Evolutionary conservation across 805 yeast species (phyloP).

Genomic region (Zygosaccharomyces kombuchaensis): DNA sequence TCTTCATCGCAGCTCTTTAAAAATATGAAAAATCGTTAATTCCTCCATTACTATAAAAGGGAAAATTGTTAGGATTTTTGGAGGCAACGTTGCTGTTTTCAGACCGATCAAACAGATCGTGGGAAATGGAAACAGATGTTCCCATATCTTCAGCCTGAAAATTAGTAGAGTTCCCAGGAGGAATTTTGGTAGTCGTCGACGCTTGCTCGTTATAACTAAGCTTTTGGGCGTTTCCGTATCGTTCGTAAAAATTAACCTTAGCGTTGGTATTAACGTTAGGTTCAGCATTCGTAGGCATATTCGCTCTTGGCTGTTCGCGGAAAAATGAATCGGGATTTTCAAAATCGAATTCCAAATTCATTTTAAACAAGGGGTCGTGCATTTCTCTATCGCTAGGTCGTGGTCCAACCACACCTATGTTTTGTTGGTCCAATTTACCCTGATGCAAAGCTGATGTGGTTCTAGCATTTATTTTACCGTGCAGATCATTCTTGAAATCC

Average conservation of each 20-base stretch:
- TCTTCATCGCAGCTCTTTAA: background rate
- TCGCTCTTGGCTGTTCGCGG: slow-evolving; percentile 12
- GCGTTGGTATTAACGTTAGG: background rate
- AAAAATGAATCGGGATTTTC: slow-evolving; percentile 22
- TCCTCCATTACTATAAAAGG: slow-evolving; percentile 8
- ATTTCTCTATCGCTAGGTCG: background rate
- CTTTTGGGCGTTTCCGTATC: background rate
- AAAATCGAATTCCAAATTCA: slow-evolving; percentile 28
- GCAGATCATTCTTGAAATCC: slow-evolving; percentile 8
- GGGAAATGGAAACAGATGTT: slow-evolving; percentile 1
- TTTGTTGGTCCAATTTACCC: background rate
- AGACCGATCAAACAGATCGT: background rate
- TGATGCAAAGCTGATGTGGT: background rate
- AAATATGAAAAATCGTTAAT: slow-evolving; percentile 9
- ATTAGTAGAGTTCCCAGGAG: slow-evolving; percentile 12
- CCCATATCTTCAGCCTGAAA: slow-evolving; percentile 10
- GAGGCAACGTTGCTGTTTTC: background rate
- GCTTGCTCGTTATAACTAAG: too few species aligned
- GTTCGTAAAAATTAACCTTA: background rate
- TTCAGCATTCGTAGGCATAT: background rate
- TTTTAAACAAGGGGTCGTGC: slow-evolving; percentile 8
- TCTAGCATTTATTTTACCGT: slow-evolving; percentile 1
- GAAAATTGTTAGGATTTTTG: background rate
- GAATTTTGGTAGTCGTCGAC: slow-evolving; percentile 5
- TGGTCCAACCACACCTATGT: background rate